A percentile compares a stretch with the other conserved stretches of the same genome.
Evolutionary conservation across 331 rosid species (phyloP).

Genomic region (Quercus lobata): DNA sequence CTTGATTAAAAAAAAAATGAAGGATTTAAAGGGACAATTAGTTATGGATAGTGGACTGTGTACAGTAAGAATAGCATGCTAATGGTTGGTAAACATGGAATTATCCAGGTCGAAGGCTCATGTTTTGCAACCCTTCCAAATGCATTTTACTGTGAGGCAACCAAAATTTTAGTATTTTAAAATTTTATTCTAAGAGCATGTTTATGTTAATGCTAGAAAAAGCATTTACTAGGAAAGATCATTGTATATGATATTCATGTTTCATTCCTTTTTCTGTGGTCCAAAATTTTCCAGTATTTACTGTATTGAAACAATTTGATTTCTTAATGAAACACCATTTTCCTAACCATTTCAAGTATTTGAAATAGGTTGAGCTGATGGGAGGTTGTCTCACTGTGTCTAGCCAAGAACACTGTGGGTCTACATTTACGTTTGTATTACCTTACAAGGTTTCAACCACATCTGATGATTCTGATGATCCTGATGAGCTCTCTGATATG

Average conservation of each 20-base stretch:
- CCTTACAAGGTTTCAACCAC: conserved; percentile 76
- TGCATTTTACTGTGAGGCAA: not conserved
- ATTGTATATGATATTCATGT: not conserved
- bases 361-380: conserved; percentile 86
- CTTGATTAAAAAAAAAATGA: not conserved
- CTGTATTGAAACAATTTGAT: not conserved
- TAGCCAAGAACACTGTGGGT: conserved; percentile 73
- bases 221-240: not conserved
- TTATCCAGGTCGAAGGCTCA: not conserved
- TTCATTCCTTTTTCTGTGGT: not conserved
- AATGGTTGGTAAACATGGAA: not conserved
- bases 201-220: not conserved
- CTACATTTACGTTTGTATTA: conserved; percentile 82
- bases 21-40: not conserved
- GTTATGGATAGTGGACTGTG: not conserved
- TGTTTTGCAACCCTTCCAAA: not conserved
- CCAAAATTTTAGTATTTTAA: not conserved
- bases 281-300: not conserved
- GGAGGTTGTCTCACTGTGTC: conserved; percentile 86
- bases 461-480: conserved; percentile 55
- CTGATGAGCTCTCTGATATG: conserved; percentile 64
- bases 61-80: not conserved
- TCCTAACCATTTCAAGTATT: conserved; percentile 1
- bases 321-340: not conserved
- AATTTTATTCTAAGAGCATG: not conserved